Evolutionary conservation across 2,329 filamentous ascomycete species (phyloP).

Genomic region (Spiromastix sp.): DNA sequence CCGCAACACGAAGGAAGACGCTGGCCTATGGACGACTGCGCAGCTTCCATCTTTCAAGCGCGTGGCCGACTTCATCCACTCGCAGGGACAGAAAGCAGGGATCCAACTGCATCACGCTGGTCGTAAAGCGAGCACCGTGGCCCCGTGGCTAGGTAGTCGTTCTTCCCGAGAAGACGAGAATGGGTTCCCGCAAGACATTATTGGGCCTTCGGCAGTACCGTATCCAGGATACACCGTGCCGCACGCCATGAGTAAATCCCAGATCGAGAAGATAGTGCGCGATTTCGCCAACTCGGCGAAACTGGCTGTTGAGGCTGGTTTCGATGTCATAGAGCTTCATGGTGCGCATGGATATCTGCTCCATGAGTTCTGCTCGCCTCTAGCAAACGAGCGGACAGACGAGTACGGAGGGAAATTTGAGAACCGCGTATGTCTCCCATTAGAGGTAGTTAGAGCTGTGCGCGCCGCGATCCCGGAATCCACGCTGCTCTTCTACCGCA

Average conservation of each 20-base stretch:
- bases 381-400: conserved; percentile 39
- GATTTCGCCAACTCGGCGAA: conserved; percentile 38
- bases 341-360: conserved; percentile 41
- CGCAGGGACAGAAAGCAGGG: conserved; percentile 59
- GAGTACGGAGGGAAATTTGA: conserved; percentile 41
- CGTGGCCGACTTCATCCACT: too few relatives aligned
- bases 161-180: conserved; percentile 46
- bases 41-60: too few relatives aligned
- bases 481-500: conserved; percentile 49
- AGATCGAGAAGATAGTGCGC: conserved; percentile 32
- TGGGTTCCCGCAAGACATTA: conserved; percentile 44
- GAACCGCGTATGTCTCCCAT: conserved; percentile 41
- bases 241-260: conserved; percentile 24
- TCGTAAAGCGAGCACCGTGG: conserved; percentile 50
- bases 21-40: conserved; percentile 71
- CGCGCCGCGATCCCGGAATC: conserved; percentile 37
- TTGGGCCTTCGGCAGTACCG: conserved; percentile 47
- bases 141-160: conserved; percentile 50
- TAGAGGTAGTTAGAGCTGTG: conserved; percentile 37
- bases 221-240: conserved; percentile 41
- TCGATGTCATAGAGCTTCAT: conserved; percentile 42
- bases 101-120: conserved; percentile 73
- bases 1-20: conserved; percentile 67
- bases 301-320: conserved; percentile 46
- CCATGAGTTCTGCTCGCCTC: conserved; percentile 41